These are phyloP conservation scores for Cystobasidium ongulense DNA, from an alignment of 768 basidiomycete species.

Conservation along the genomic window DNA sequence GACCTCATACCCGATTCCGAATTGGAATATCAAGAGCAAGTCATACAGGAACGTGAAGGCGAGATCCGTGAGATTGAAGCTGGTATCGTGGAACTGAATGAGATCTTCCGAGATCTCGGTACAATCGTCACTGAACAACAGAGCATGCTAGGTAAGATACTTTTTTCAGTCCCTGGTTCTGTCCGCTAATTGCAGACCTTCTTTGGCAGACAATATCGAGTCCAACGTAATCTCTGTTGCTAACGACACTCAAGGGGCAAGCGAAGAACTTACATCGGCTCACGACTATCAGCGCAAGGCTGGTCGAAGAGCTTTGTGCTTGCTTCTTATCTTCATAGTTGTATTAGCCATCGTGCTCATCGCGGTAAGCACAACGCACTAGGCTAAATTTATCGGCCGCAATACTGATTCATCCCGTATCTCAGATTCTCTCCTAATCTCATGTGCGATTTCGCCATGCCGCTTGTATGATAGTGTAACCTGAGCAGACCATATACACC, in stretches of 20 bases:
- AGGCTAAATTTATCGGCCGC: not conserved
- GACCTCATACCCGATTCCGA: conserved; percentile 49
- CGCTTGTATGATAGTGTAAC: too few species aligned
- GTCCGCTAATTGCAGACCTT: not conserved
- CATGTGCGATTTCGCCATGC: too few species aligned
- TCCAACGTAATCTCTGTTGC: conserved; percentile 81
- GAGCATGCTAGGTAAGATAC: conserved; percentile 71
- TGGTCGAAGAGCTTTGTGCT: conserved; percentile 76
- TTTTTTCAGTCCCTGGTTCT: not conserved
- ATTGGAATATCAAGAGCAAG: conserved; percentile 87
- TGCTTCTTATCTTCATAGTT: conserved; percentile 76
- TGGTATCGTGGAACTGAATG: conserved; percentile 88
- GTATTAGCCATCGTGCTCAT: conserved; percentile 82
- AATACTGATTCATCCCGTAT: too few species aligned
- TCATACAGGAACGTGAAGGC: conserved; percentile 84
- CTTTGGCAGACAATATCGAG: conserved; percentile 75
- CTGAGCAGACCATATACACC: too few species aligned
- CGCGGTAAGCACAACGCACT: conserved; percentile 58
- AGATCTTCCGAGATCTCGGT: conserved; percentile 93
- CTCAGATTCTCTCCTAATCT: not conserved
- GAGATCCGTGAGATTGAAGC: conserved; percentile 95
- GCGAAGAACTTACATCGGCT: conserved; percentile 77
- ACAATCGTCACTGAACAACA: conserved; percentile 92
- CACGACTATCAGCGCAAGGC: conserved; percentile 91
- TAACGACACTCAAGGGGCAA: conserved; percentile 69